Conservation (phyloP, 1,284 basidiomycete species). For the Rhodotorula sp. region DNA sequence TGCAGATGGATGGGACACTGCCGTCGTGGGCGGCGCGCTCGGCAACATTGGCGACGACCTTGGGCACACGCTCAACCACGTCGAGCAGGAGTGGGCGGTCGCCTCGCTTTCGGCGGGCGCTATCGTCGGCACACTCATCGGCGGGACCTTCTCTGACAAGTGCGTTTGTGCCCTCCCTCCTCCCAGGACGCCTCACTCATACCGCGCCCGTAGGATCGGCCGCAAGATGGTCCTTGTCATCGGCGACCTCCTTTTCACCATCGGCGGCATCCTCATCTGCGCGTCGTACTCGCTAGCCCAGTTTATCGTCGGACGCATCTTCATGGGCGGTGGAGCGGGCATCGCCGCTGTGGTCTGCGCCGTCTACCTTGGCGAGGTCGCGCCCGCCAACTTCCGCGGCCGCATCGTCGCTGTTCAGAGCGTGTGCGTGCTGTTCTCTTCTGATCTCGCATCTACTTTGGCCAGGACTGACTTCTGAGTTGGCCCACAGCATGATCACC, state of each 20-base stretch:
- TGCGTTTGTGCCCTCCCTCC: neutral
- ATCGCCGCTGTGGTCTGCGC: conserved; percentile 52
- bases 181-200: neutral
- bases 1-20: conserved; percentile 44
- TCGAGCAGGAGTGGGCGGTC: conserved; percentile 31
- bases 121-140: conserved; percentile 25
- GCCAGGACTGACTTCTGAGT: too few species aligned
- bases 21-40: conserved; percentile 41
- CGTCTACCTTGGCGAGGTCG: conserved; percentile 51
- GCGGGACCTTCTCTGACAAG: conserved; percentile 45
- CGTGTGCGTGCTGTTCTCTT: too few species aligned
- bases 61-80: conserved; percentile 11
- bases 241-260: conserved; percentile 44
- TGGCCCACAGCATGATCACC: conserved; percentile 51
- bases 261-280: conserved; percentile 52
- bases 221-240: conserved; percentile 50
- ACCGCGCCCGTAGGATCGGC: conserved; percentile 41
- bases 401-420: conserved; percentile 50
- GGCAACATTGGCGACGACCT: conserved; percentile 32
- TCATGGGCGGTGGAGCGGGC: conserved; percentile 1
- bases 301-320: conserved; percentile 51
- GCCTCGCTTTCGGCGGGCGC: conserved; percentile 49
- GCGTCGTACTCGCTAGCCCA: conserved; percentile 47
- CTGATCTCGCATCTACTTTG: too few species aligned
- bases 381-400: conserved; percentile 51